A percentile compares a stretch with the other conserved stretches of the same genome.
Evolutionary conservation across 352 stramenopile species (phyloP).

Genomic region (Stramenopiles sp.): DNA sequence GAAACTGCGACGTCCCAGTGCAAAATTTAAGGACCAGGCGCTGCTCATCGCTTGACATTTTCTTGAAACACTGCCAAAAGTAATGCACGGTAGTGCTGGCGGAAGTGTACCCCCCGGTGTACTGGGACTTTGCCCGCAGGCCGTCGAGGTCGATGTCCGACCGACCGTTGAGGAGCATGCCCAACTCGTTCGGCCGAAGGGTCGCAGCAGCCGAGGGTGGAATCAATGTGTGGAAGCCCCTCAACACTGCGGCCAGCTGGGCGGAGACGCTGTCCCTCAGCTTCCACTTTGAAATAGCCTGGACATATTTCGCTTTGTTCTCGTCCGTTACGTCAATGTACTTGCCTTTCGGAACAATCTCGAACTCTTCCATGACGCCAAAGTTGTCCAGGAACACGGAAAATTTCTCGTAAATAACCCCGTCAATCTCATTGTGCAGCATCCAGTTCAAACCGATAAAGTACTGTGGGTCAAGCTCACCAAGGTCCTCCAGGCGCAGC

Average conservation of each 20-base stretch:
- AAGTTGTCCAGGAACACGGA: slow-evolving; percentile 29
- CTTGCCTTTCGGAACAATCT: slow-evolving; percentile 40
- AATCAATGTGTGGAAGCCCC: slow-evolving; percentile 34
- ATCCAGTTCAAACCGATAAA: slow-evolving; percentile 56
- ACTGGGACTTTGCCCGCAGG: slow-evolving; percentile 45
- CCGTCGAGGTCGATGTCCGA: slow-evolving; percentile 51
- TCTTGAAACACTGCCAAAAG: slow-evolving; percentile 52
- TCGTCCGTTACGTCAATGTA: slow-evolving; percentile 39
- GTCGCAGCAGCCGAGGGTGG: too few species aligned
- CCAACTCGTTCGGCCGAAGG: too few species aligned
- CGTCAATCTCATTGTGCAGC: slow-evolving; percentile 46
- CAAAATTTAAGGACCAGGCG: slow-evolving; percentile 53
- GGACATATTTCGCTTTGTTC: slow-evolving; percentile 49
- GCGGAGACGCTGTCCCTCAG: slow-evolving; percentile 33
- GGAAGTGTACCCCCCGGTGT: slow-evolving; percentile 50
- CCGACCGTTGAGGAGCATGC: slow-evolving; percentile 35
- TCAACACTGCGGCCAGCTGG: slow-evolving; percentile 36
- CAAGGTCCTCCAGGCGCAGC: slow-evolving; percentile 43
- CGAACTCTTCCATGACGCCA: slow-evolving; percentile 22
- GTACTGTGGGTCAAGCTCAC: slow-evolving; percentile 43
- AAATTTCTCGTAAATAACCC: slow-evolving; percentile 57
- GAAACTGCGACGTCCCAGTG: slow-evolving; percentile 51
- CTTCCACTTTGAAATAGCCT: slow-evolving; percentile 38
- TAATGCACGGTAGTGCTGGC: slow-evolving; percentile 47
- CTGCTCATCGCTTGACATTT: slow-evolving; percentile 36